Conservation (phyloP, 805 yeast species). For the Lipomyces spencermartinsiae region DNA sequence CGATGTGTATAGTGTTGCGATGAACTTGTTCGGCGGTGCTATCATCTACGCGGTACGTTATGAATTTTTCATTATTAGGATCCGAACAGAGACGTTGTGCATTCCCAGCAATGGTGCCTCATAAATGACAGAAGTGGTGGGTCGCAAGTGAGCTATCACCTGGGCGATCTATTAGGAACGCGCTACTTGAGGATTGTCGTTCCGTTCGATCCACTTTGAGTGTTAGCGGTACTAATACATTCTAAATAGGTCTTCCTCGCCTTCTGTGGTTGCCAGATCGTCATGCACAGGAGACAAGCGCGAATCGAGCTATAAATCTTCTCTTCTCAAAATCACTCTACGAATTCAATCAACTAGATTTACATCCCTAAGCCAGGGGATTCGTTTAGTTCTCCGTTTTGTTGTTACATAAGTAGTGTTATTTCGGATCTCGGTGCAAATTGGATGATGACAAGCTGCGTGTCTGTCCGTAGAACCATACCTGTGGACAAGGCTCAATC, state of each 20-base stretch:
- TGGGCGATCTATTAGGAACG: neutral
- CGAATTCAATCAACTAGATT: constrained; percentile 5
- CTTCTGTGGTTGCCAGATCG: constrained; percentile 89
- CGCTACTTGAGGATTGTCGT: neutral
- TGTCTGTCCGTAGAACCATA: neutral
- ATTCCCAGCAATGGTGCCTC: neutral
- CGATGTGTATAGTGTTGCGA: constrained; percentile 65
- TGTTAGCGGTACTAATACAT: neutral
- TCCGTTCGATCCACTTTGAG: neutral
- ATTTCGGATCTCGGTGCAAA: constrained; percentile 2
- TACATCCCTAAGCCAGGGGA: neutral
- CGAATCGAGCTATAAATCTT: constrained; percentile 39
- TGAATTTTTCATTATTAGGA: neutral
- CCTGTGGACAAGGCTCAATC: neutral
- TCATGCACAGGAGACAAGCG: constrained; percentile 42
- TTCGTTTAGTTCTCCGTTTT: neutral
- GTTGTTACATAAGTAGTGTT: constrained; percentile 9
- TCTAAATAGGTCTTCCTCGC: constrained; percentile 63
- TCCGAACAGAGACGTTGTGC: no score
- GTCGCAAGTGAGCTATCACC: neutral
- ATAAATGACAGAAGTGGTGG: neutral
- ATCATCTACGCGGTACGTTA: constrained; percentile 62
- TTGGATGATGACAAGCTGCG: neutral
- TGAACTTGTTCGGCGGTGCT: constrained; percentile 89
- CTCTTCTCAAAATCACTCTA: neutral